Evolutionary conservation across 2,329 filamentous ascomycete species (phyloP).

Genomic region (Penicillium sp.): DNA sequence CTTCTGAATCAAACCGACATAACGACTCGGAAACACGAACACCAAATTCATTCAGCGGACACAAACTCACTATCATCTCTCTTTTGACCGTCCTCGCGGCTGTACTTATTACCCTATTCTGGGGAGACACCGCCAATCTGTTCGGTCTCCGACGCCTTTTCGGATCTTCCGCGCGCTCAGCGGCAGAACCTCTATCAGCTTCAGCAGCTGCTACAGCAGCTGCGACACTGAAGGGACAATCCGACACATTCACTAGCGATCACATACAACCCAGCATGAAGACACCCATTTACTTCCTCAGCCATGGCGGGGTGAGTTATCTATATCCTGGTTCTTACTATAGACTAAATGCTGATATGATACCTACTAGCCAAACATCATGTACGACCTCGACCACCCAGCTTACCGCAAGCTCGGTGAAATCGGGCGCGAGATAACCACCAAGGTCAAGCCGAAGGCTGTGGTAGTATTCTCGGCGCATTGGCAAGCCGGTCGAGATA

Average conservation of each 20-base stretch:
- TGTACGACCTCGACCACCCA: constrained; percentile 68
- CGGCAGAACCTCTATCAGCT: constrained; percentile 5
- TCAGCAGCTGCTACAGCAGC: constrained; percentile 2
- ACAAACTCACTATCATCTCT: constrained; percentile 18
- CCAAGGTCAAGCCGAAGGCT: constrained; percentile 67
- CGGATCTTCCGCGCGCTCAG: constrained; percentile 11
- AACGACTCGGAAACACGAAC: constrained; percentile 3
- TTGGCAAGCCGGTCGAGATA: constrained; percentile 62
- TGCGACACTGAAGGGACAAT: neutral
- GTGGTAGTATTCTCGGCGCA: constrained; percentile 76
- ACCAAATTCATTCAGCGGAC: neutral
- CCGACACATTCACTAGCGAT: neutral
- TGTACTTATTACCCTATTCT: constrained; percentile 20
- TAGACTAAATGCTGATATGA: neutral
- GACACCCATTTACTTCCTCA: constrained; percentile 56
- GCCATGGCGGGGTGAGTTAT: constrained; percentile 48
- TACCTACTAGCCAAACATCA: constrained; percentile 55
- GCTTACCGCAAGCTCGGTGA: constrained; percentile 64
- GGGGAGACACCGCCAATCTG: constrained; percentile 30
- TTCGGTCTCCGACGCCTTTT: constrained; percentile 29
- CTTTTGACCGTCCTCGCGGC: constrained; percentile 23
- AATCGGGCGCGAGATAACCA: constrained; percentile 69
- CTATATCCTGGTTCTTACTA: neutral
- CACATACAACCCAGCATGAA: constrained; percentile 25
- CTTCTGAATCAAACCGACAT: constrained; percentile 17